Base-by-base conservation (phyloP, 768 basidiomycete genomes). In the Mrakia gelida region DNA sequence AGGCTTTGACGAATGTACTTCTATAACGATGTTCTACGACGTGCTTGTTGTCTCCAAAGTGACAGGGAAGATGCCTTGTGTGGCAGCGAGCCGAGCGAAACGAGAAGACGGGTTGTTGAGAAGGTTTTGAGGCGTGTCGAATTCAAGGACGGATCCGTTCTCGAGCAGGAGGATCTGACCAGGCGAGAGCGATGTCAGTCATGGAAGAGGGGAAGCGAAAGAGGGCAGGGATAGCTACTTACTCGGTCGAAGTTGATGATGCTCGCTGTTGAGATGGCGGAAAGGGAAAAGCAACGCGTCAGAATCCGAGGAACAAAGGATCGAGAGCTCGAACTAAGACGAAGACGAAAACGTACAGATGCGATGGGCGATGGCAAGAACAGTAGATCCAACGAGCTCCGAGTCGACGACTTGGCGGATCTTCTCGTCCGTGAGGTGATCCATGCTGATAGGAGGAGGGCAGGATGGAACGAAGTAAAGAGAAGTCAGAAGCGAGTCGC, bases 331-430 rank as follows among this genome's bases (percentile, higher is more conserved):
- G 26, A 11, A 13, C 5, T 2, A 59, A 4, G 59, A 5, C 13
- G 18, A 28, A 4, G 3, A 28, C 13, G 23, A 43, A 7, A 23
- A 59, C 59, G 28, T 3, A 59, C 38, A 34, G 26, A 68, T 41
- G 8, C 81, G 73, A 54, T 81, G 80, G 10, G 80, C 81, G 70
- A 81, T 79, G 21, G 80, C 79, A 28, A 81, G 43, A 23, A 81
- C 77, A 2, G 80, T 80, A 0, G 54, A 45, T 11, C 77, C 75
- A 7, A 49, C 59, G 21, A 82, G 80, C n/a, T 73, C 28, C 1
- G 79, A 65, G 26, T 78, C 61, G 21, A 38, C 38, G 38, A 81
- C 75, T 28, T 71, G n/a, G 32, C 79, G 79, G 30, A 80, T 79
- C 13, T 73, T 78, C 11, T 77, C 79, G 54, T 81, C 80, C 7